Conservation (phyloP, 2,329 filamentous ascomycete species). For the Trichoderma endophyticum region DNA sequence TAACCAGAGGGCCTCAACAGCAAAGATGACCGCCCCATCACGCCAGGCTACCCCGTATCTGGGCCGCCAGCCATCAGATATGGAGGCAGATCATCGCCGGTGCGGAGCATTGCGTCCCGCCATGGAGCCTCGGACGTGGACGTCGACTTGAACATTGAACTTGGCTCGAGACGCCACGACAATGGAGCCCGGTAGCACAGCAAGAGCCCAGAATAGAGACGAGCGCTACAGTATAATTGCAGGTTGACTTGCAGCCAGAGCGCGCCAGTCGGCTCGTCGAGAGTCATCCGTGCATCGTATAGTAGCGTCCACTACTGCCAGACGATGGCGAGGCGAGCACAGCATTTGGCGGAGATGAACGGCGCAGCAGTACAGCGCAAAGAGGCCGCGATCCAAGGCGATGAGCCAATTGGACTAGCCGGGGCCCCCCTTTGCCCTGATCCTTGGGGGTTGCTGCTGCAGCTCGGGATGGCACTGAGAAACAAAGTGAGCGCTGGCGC, state of each 20-base stretch:
- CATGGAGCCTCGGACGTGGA: conserved; percentile 6
- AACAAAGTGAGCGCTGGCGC: background rate
- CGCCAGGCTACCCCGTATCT: conserved; percentile 16
- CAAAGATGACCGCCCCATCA: background rate
- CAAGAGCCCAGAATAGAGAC: background rate
- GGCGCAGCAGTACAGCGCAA: background rate
- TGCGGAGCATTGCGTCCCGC: conserved; percentile 17
- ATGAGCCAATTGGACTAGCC: background rate
- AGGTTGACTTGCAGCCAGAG: conserved; percentile 13
- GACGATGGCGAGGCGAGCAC: background rate
- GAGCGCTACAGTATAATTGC: conserved; percentile 9
- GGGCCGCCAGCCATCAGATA: conserved; percentile 14
- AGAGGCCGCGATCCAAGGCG: background rate
- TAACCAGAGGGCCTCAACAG: background rate
- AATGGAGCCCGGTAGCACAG: background rate
- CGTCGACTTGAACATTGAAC: background rate
- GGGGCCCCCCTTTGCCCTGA: background rate
- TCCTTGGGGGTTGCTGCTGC: background rate
- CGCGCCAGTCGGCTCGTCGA: background rate
- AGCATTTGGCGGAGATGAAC: conserved; percentile 2
- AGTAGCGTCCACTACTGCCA: background rate
- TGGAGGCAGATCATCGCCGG: conserved; percentile 18
- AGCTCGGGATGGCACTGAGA: background rate
- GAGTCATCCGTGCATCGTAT: background rate
- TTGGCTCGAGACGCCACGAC: background rate